Evolutionary conservation across 1,139 yeast species (phyloP), one percentile per base, ranked within the genome.

Genomic region (Hemisphaericaspora xylofermentans): DNA sequence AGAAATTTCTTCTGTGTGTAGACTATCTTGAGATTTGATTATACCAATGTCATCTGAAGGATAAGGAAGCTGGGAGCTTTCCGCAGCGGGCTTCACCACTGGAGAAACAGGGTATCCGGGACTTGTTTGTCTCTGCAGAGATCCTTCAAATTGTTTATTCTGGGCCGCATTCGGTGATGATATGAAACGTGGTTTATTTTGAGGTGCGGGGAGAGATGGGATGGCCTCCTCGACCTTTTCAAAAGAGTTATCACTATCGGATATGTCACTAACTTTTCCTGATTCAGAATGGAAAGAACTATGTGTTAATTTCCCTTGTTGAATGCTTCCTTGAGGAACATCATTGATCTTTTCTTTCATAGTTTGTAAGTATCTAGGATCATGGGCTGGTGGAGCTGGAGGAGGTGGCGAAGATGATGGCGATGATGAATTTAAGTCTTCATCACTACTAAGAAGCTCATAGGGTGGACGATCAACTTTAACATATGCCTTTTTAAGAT

Each of bases 401-500:
- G 57, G 56, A 14, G 49, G 48, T 13, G 55, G 50, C 6, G 64
- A 52, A 33, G 44, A 19, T 19, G 57, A 56, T 15, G 49, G 48
- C n/a, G 55, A 50, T 5, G 64, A 52, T 32, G 45, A 36, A 6
- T 45, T 53, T 12, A 44, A 47, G 10, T 51, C 57, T 14, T 43
- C 42, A 28, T 51, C 56, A 39, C 43, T 40, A 32, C 39, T 36
- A n/a, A 33, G 18, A 14, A 39, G 24, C 4, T 40, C 36, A 29
- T 35, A 36, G 18, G 46, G 49, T n/a, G 36, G 32, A 33, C 30
- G 43, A 25, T 39, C 52, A 9, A 30, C 47, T 13, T 38, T 33
- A 12, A 62, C 61, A 49, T 74, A 75, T 42, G 75, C 76, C 35
- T 68, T 67, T 50, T 71, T 73, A 57, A 78, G 76, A 47, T 76